A percentile compares a stretch with the other conserved stretches of the same genome.
Conservation (phyloP, 1,284 basidiomycete genomes). For the Rugosomyces carneus region DNA sequence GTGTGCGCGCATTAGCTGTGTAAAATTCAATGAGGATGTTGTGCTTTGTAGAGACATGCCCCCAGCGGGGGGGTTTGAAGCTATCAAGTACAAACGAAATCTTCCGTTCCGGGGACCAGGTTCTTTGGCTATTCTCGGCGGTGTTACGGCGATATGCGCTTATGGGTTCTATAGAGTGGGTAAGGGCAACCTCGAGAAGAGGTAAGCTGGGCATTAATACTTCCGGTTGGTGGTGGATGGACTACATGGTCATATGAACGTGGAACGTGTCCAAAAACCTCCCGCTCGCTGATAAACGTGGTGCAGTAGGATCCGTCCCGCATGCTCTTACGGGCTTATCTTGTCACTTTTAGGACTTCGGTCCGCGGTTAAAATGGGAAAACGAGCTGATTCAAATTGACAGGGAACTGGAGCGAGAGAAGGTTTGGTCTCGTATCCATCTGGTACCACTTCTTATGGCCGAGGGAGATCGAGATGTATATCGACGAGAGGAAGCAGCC, state of each 20-base stretch:
- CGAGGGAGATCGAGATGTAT: slow-evolving; percentile 89
- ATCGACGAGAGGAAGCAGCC: slow-evolving; percentile 79
- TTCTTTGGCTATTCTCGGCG: slow-evolving; percentile 81
- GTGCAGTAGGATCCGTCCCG: slow-evolving; percentile 60
- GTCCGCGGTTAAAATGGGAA: slow-evolving; percentile 34
- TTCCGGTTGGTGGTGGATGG: slow-evolving; percentile 18
- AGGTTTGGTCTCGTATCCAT: slow-evolving; percentile 94
- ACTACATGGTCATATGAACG: slow-evolving; percentile 48
- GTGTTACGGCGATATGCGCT: slow-evolving; percentile 78
- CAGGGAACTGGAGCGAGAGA: slow-evolving; percentile 93
- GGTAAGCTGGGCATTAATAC: slow-evolving; percentile 51
- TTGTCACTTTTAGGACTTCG: slow-evolving; percentile 36
- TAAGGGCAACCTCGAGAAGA: slow-evolving; percentile 86
- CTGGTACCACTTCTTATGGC: slow-evolving; percentile 89
- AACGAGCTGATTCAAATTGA: slow-evolving; percentile 33
- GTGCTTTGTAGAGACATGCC: slow-evolving; percentile 81
- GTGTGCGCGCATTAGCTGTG: too few relatives aligned
- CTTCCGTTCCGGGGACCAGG: slow-evolving; percentile 90
- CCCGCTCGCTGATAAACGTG: slow-evolving; percentile 62
- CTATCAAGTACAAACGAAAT: slow-evolving; percentile 94
- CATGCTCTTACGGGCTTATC: slow-evolving; percentile 26
- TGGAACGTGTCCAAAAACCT: slow-evolving; percentile 48
- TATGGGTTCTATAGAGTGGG: slow-evolving; percentile 94
- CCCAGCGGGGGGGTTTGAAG: slow-evolving; percentile 88
- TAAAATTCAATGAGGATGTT: slow-evolving; percentile 12